Percentiles rank a stretch among this genome's conserved stretches.
Evolutionary conservation across 192 early-diverging fungal genomes (phyloP).

Genomic region (Umbelopsis ramanniana): DNA sequence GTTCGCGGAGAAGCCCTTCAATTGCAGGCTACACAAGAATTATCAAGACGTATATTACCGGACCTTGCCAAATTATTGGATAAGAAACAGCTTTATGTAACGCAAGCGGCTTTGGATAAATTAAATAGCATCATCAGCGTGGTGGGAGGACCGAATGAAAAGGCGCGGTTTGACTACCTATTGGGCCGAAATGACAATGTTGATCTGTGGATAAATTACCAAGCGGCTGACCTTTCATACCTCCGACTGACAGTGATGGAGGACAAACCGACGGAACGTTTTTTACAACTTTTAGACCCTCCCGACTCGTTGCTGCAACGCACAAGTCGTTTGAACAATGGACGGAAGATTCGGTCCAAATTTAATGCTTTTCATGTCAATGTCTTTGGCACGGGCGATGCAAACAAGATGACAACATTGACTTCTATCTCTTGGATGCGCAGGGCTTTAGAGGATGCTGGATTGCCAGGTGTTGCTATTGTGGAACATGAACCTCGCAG

Average conservation of each 20-base stretch:
- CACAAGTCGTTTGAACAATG: constrained; percentile 29
- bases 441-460: constrained; percentile 31
- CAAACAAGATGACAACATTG: constrained; percentile 35
- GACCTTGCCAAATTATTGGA: constrained; percentile 38
- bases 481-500: constrained; percentile 35
- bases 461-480: constrained; percentile 28
- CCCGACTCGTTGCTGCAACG: background rate
- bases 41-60: constrained; percentile 37
- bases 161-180: constrained; percentile 26
- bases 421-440: constrained; percentile 43
- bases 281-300: constrained; percentile 23
- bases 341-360: constrained; percentile 35
- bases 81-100: constrained; percentile 46
- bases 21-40: constrained; percentile 49
- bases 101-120: constrained; percentile 39
- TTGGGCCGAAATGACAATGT: background rate
- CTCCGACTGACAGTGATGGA: constrained; percentile 23
- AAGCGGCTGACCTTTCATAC: constrained; percentile 11
- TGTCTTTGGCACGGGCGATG: constrained; percentile 42
- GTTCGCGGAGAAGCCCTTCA: constrained; percentile 44
- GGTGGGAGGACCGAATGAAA: constrained; percentile 49
- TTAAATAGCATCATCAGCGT: constrained; percentile 43
- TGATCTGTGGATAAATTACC: constrained; percentile 30
- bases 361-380: constrained; percentile 41
- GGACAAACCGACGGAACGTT: constrained; percentile 19